Percentiles rank a stretch among this genome's conserved stretches.
phyloP scores from a whole-genome alignment of 2,329 filamentous ascomycete genomes.

The Neofusicoccum umdonicola region DNA sequence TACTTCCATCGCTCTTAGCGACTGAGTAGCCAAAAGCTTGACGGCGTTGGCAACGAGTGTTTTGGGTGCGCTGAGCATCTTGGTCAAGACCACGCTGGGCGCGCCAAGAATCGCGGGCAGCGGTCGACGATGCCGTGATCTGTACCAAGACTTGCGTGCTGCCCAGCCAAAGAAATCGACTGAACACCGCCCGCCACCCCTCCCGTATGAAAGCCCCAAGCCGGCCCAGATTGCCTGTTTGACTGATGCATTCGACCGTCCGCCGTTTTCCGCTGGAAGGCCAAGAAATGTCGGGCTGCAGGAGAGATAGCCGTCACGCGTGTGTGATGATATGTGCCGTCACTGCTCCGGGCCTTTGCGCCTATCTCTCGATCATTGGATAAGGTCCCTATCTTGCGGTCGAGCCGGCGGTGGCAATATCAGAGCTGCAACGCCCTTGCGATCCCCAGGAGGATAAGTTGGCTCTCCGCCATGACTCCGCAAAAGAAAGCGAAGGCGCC shows the following conservation, averaged over 20 bases:
- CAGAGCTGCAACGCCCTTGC: too few species aligned
- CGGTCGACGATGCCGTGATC: slow-evolving; percentile 1
- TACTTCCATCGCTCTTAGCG: neutral
- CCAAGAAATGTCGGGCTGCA: neutral
- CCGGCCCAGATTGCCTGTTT: slow-evolving; percentile 1
- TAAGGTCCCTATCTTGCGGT: too few species aligned
- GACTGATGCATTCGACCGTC: neutral
- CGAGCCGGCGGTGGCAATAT: neutral
- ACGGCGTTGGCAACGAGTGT: neutral
- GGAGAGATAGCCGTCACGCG: neutral
- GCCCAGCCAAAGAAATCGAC: neutral
- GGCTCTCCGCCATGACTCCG: neutral
- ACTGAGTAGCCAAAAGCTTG: slow-evolving; percentile 9
- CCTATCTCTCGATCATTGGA: neutral
- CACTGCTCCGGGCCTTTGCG: neutral
- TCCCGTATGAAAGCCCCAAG: neutral
- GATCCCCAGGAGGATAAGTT: neutral
- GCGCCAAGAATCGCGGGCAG: neutral
- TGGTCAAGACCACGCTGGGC: neutral
- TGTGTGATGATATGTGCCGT: neutral
- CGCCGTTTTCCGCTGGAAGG: neutral
- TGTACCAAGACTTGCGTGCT: slow-evolving; percentile 14
- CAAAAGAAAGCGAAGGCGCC: neutral
- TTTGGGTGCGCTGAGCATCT: neutral
- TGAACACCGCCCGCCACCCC: neutral